Base-by-base conservation (phyloP, 2,329 filamentous ascomycete genomes). In the Botrytis sinoallii region DNA sequence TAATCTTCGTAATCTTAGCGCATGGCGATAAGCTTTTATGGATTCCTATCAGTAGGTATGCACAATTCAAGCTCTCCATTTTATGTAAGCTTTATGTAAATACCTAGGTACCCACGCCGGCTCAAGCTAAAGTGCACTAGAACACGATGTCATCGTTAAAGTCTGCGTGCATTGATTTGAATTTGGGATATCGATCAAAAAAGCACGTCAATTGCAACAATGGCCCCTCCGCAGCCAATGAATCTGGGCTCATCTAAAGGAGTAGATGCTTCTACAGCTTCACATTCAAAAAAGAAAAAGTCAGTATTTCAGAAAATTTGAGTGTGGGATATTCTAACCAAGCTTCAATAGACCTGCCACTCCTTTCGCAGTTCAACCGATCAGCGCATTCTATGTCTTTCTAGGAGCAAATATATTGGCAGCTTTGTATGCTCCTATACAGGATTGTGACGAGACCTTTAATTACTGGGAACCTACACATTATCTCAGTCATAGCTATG, bases 391-490 rank as follows among this genome's bases (percentile, higher is more conserved):
- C 82, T 96, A 92, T 80, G 83, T 93, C 76, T 96, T 97, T 82
- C 85, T 97, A 64, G 85, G 86, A 44, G 91, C 92, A 77, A 94
- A 94, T 80, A 77, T 92, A 29, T 79, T 95, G 35, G 93, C 95
- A 10, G 96, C 95, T 18, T 80, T 92, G 46, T 95, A 91, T 81
- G 91, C 94, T 2, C 96, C 96, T 0, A 97, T 99, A 77, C 95
- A 98, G 82, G 96, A 99, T 83, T 99, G 96, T 82, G 96, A 99
- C 79, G 96, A 99, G 85, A 95, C 95, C 18, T 99, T 97, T 88
- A 99, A 99, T 82, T 99, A 97, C 85, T 99, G 95, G 94, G 96
- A 99, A 80, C 95, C 96, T 0, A 90, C 95, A 0, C 96, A 99
- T 83, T 99, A 98, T 83, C 88, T 99, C 42, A 92, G 90, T 74